Conservation (phyloP, 768 basidiomycete genomes). For the Melanogaster broomeanus region DNA sequence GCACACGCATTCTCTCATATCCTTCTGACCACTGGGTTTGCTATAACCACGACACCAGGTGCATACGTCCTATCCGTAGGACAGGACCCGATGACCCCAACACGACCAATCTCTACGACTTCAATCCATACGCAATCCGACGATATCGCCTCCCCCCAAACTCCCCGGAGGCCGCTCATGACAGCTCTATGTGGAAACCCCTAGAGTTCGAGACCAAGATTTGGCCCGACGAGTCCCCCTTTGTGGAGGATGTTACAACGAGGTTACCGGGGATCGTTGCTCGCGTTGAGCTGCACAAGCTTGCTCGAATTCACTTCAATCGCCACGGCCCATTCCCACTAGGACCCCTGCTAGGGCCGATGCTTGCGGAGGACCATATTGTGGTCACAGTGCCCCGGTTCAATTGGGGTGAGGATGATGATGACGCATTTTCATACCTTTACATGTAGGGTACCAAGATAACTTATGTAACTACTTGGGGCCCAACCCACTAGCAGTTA, state of each 20-base stretch:
- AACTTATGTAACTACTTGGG: too few species aligned
- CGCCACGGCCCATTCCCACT: background rate
- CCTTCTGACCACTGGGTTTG: conserved; percentile 24
- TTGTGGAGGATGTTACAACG: conserved; percentile 15
- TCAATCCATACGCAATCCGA: conserved; percentile 11
- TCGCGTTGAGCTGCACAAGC: background rate
- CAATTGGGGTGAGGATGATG: background rate
- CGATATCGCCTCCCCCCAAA: background rate
- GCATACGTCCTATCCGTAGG: conserved; percentile 7
- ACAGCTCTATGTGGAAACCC: background rate
- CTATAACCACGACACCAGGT: conserved; percentile 21
- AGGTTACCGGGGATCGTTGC: conserved; percentile 13
- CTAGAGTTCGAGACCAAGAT: background rate
- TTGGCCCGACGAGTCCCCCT: conserved; percentile 3
- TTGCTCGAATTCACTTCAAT: too few species aligned
- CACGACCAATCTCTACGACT: conserved; percentile 20
- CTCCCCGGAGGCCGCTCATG: background rate
- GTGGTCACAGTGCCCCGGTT: too few species aligned
- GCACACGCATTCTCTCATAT: conserved; percentile 14
- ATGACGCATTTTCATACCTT: too few species aligned
- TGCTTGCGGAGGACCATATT: conserved; percentile 28
- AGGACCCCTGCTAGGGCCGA: conserved; percentile 4
- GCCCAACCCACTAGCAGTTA: too few species aligned
- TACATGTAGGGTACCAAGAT: too few species aligned
- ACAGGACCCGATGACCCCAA: too few species aligned